These are phyloP conservation scores for Cardamine occulta DNA, from an alignment of 345 rosid species.

Conservation along the genomic window DNA sequence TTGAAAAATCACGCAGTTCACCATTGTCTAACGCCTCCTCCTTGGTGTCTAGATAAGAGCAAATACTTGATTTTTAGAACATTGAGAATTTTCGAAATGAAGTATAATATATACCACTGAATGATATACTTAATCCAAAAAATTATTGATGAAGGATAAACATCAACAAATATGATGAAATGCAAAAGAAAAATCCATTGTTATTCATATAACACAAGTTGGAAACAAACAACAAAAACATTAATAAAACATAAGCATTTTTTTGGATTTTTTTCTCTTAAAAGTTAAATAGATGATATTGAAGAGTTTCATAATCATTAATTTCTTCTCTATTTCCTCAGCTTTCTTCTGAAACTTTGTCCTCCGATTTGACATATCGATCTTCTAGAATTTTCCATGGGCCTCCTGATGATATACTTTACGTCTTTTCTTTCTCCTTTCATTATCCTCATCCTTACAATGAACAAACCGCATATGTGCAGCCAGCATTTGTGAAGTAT, in stretches of 20 bases:
- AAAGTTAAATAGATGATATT: too few relatives aligned
- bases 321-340: not conserved
- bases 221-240: not conserved
- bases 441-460: not conserved
- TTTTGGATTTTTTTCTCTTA: too few relatives aligned
- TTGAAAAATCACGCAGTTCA: too few relatives aligned
- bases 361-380: not conserved
- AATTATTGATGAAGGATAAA: too few relatives aligned
- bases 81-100: too few relatives aligned
- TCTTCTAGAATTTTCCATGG: slow-evolving; percentile 1
- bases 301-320: not conserved
- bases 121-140: too few relatives aligned
- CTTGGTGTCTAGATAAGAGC: too few relatives aligned
- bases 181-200: not conserved
- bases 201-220: not conserved
- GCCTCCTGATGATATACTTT: not conserved
- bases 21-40: too few relatives aligned
- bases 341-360: not conserved
- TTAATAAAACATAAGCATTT: not conserved
- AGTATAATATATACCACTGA: too few relatives aligned
- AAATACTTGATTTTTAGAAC: too few relatives aligned
- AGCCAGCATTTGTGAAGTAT: slow-evolving; percentile 3
- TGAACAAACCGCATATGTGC: not conserved
- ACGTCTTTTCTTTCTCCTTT: not conserved
- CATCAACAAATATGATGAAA: too few relatives aligned